phyloP scores from a whole-genome alignment of 345 rosid species.

The Mercurialis annua region DNA sequence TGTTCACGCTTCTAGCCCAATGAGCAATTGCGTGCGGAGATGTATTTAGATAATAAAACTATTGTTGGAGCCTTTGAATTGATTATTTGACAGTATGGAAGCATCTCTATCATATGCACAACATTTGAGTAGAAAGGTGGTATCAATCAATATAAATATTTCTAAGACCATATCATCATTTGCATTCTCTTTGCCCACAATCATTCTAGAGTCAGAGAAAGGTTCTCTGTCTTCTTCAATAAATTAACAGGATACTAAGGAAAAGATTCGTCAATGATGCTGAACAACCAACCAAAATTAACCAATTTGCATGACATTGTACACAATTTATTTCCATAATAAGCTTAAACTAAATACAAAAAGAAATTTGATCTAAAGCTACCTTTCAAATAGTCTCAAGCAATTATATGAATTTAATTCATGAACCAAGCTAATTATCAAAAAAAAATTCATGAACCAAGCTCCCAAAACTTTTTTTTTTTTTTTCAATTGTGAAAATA shows the following conservation, averaged over 20 bases:
- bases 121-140: no score
- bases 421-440: background rate
- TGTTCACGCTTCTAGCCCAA: no score
- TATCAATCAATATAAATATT: background rate
- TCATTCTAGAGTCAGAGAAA: background rate
- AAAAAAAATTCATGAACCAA: background rate
- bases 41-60: no score
- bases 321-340: background rate
- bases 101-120: no score
- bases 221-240: background rate
- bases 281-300: background rate
- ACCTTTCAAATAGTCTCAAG: background rate
- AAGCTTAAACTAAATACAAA: background rate
- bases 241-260: no score
- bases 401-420: background rate
- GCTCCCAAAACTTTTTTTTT: background rate
- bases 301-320: background rate
- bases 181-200: background rate
- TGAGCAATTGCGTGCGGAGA: no score
- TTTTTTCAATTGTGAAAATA: background rate
- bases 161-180: background rate
- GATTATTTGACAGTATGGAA: no score
- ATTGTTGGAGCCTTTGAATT: no score
- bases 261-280: background rate
- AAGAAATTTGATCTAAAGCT: background rate